These are phyloP conservation scores for Phytophthora kernoviae DNA, from an alignment of 352 stramenopile genomes.

Conservation along the genomic window DNA sequence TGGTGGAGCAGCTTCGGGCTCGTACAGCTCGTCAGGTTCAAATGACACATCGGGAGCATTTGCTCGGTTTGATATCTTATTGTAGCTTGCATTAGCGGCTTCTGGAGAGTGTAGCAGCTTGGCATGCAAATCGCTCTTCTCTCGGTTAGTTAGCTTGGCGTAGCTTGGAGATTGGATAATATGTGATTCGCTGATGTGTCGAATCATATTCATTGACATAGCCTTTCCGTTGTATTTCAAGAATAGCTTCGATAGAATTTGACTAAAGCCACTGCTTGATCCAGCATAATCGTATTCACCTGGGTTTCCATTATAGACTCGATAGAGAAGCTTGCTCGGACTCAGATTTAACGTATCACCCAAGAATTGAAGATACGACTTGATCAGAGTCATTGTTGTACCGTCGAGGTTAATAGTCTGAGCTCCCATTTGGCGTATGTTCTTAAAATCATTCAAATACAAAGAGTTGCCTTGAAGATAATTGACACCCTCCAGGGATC, in stretches of 20 bases:
- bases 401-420: constrained; percentile 1
- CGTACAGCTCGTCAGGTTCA: constrained; percentile 7
- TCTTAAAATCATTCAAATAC: constrained; percentile 7
- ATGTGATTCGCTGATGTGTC: constrained; percentile 5
- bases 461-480: constrained; percentile 4
- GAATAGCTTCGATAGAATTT: constrained; percentile 6
- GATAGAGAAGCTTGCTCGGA: constrained; percentile 1
- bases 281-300: constrained; percentile 6
- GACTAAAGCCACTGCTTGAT: constrained; percentile 6
- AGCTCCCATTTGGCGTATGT: constrained; percentile 2
- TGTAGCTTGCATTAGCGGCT: constrained; percentile 5
- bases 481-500: constrained; percentile 1
- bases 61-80: constrained; percentile 7
- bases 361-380: no score
- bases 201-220: constrained; percentile 11
- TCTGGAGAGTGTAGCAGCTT: constrained; percentile 2
- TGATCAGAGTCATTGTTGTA: constrained; percentile 6
- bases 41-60: constrained; percentile 4
- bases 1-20: no score
- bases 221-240: constrained; percentile 7
- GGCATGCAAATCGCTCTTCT: constrained; percentile 4
- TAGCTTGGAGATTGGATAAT: constrained; percentile 5
- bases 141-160: constrained; percentile 5
- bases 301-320: constrained; percentile 5
- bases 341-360: no score